Percentiles rank a stretch among this genome's conserved stretches.
Conservation (phyloP, 306 rosid genomes). For the Corylus americana region DNA sequence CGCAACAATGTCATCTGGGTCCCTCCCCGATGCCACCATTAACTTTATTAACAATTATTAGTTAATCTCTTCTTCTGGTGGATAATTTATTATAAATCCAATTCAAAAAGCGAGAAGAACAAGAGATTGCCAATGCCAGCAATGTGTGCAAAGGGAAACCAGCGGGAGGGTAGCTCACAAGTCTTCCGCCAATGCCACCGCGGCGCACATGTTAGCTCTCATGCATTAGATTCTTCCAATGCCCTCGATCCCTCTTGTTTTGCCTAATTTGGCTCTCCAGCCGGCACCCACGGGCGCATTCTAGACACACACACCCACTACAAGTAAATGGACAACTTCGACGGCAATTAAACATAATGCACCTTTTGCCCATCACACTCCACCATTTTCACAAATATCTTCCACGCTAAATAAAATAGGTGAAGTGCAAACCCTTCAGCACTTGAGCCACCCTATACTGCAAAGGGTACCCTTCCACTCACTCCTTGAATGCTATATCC, state of each 20-base stretch:
- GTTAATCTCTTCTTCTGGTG: neutral
- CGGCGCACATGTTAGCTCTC: neutral
- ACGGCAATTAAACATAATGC: neutral
- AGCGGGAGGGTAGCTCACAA: conserved; percentile 15
- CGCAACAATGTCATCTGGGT: conserved; percentile 1
- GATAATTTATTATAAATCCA: neutral
- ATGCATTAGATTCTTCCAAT: neutral
- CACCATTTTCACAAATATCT: neutral
- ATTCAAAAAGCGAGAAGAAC: neutral
- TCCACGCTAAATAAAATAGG: neutral
- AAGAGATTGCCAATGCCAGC: conserved; percentile 14
- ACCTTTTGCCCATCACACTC: no score
- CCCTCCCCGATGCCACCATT: neutral
- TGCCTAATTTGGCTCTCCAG: neutral
- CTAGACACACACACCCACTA: neutral
- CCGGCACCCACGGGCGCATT: neutral
- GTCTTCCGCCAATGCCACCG: conserved; percentile 26
- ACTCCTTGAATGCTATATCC: neutral
- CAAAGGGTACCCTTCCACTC: no score
- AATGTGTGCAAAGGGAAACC: neutral
- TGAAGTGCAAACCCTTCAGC: neutral
- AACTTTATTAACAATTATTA: neutral
- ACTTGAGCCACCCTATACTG: no score
- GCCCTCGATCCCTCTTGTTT: no score
- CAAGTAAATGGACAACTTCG: neutral